Evolutionary conservation across 1,284 basidiomycete genomes (phyloP).

Genomic region (Heterobasidion irregulare): DNA sequence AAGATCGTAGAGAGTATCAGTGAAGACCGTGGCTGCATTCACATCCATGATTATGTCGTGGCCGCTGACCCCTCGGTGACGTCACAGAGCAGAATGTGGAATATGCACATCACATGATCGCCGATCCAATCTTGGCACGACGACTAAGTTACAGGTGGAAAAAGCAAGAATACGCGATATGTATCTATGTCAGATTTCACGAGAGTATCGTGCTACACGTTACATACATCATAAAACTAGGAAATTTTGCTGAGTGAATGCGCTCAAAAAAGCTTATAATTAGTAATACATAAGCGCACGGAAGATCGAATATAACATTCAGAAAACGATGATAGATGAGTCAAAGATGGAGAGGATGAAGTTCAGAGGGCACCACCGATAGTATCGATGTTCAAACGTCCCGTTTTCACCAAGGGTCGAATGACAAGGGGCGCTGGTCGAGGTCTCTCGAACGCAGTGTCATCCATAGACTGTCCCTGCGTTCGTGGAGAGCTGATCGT

Average conservation of each 20-base stretch:
- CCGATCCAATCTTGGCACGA: no score
- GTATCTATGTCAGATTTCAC: no score
- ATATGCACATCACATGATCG: no score
- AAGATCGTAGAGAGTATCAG: background rate
- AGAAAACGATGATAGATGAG: background rate
- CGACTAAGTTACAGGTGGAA: no score
- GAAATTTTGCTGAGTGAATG: background rate
- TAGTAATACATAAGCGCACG: background rate
- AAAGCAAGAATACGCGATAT: no score
- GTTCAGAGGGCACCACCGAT: background rate
- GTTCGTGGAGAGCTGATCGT: background rate
- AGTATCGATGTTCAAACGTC: background rate
- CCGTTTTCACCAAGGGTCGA: background rate
- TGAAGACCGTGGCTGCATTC: background rate
- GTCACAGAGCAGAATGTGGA: no score
- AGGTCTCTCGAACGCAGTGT: background rate
- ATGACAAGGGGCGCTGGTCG: background rate
- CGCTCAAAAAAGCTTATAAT: background rate
- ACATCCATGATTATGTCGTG: background rate
- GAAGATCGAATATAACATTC: background rate
- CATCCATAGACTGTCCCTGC: background rate
- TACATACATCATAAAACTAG: background rate
- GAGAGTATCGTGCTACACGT: background rate
- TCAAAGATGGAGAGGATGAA: background rate
- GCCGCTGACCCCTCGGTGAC: no score